Percentiles rank a stretch among this genome's conserved stretches.
These are phyloP conservation scores for Arthrinium phaeospermum DNA, from an alignment of 2,329 filamentous ascomycete genomes.

Conservation along the genomic window DNA sequence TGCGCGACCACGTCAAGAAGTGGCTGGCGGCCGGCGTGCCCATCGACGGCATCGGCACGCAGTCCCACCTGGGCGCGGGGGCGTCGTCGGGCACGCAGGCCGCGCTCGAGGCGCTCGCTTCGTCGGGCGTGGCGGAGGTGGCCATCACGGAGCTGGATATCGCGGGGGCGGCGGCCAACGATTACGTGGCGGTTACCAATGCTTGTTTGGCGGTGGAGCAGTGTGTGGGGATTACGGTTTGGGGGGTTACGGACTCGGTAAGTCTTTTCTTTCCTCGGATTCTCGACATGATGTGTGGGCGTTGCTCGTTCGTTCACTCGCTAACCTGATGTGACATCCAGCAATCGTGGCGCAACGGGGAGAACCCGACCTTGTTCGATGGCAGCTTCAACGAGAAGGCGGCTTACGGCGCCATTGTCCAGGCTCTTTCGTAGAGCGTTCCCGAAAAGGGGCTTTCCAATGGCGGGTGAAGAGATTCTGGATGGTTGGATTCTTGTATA, in stretches of 20 bases:
- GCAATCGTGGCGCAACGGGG: constrained; percentile 58
- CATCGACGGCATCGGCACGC: constrained; percentile 65
- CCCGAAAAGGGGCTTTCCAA: background rate
- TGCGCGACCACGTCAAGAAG: constrained; percentile 63
- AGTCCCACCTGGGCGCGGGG: constrained; percentile 48
- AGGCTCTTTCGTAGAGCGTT: constrained; percentile 34
- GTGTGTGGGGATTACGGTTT: constrained; percentile 71
- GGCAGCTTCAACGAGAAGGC: constrained; percentile 56
- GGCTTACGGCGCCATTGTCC: constrained; percentile 54
- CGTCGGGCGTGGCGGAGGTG: constrained; percentile 53
- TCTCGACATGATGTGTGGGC: background rate
- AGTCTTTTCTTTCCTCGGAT: constrained; percentile 28
- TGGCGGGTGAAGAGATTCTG: background rate
- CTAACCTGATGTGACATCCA: constrained; percentile 25
- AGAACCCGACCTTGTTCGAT: constrained; percentile 61
- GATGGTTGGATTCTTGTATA: background rate
- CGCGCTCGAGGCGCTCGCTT: constrained; percentile 54
- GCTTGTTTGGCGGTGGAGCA: constrained; percentile 63
- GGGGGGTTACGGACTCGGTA: constrained; percentile 56
- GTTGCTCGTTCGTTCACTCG: background rate
- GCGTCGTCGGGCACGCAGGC: constrained; percentile 45
- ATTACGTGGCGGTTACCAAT: constrained; percentile 64
- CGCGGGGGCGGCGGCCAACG: constrained; percentile 56
- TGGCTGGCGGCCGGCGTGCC: constrained; percentile 66
- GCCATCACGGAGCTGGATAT: constrained; percentile 71